Conservation (phyloP, 2,329 filamentous ascomycete genomes). For the Aureobasidium sp. region DNA sequence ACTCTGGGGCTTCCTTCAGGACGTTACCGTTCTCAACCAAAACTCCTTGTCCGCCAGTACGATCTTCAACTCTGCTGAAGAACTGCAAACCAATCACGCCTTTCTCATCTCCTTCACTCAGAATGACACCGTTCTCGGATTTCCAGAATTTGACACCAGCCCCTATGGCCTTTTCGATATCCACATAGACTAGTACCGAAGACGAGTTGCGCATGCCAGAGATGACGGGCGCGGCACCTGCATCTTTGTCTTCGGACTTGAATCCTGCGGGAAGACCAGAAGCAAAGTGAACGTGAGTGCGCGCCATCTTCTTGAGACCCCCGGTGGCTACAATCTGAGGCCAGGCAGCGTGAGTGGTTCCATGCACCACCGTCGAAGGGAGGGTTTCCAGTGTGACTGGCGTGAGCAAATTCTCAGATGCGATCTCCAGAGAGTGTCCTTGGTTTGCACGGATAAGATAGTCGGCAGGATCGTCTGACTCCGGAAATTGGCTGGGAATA, state of each 20-base stretch:
- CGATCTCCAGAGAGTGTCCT: constrained; percentile 75
- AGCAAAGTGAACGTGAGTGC: constrained; percentile 88
- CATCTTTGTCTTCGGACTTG: constrained; percentile 19
- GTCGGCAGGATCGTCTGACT: constrained; percentile 47
- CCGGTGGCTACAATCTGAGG: constrained; percentile 62
- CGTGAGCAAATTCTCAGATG: constrained; percentile 60
- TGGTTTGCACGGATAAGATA: constrained; percentile 94
- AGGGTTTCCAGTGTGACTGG: constrained; percentile 49
- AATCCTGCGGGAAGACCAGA: constrained; percentile 54
- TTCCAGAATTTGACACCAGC: constrained; percentile 56
- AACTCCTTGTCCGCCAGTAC: constrained; percentile 50
- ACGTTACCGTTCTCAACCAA: constrained; percentile 64
- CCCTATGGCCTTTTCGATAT: constrained; percentile 67
- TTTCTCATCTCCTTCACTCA: constrained; percentile 41
- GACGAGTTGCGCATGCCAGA: constrained; percentile 40
- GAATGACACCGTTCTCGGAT: constrained; percentile 41
- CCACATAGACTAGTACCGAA: constrained; percentile 66
- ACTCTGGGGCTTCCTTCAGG: constrained; percentile 56
- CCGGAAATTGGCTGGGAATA: constrained; percentile 20
- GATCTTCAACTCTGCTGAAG: constrained; percentile 62
- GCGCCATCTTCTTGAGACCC: constrained; percentile 68
- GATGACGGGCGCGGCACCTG: constrained; percentile 50
- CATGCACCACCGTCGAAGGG: constrained; percentile 58
- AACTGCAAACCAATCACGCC: constrained; percentile 57
- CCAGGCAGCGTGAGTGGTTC: constrained; percentile 81